These are phyloP conservation scores for Psidium guajava DNA, from an alignment of 345 rosid genomes.

Conservation along the genomic window DNA sequence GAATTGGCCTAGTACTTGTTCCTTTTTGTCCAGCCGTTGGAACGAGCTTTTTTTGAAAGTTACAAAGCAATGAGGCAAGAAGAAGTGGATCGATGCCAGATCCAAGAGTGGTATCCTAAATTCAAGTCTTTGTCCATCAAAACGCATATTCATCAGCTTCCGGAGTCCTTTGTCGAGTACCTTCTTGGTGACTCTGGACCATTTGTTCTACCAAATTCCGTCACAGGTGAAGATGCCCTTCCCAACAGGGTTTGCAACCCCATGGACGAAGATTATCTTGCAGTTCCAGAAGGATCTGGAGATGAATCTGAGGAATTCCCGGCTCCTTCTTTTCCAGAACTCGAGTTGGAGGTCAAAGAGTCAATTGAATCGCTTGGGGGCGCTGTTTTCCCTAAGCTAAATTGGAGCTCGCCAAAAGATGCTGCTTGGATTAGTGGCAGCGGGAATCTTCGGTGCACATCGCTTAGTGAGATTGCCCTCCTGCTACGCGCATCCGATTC, in stretches of 20 bases:
- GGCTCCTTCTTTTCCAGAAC: conserved; percentile 61
- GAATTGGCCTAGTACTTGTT: neutral
- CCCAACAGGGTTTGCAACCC: conserved; percentile 66
- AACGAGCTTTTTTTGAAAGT: neutral
- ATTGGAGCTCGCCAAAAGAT: conserved; percentile 94
- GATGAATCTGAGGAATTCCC: conserved; percentile 12
- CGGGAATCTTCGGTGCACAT: conserved; percentile 54
- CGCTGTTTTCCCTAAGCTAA: conserved; percentile 61
- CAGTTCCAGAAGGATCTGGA: conserved; percentile 51
- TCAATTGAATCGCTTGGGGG: conserved; percentile 68
- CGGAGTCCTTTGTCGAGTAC: conserved; percentile 61
- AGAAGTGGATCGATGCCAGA: conserved; percentile 71
- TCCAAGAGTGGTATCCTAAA: conserved; percentile 83
- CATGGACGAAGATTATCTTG: conserved; percentile 56
- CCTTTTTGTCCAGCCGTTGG: neutral
- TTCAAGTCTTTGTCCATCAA: conserved; percentile 53
- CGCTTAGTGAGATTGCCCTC: conserved; percentile 37
- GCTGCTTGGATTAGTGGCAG: conserved; percentile 78
- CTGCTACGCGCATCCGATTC: conserved; percentile 72
- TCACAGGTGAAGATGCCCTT: conserved; percentile 56
- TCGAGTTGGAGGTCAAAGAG: conserved; percentile 45
- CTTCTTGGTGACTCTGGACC: conserved; percentile 69
- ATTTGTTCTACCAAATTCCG: conserved; percentile 55
- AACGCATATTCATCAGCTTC: conserved; percentile 63
- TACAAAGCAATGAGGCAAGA: conserved; percentile 43